phyloP scores from a whole-genome alignment of 2,329 filamentous ascomycete species.

The Claviceps humidiphila region DNA sequence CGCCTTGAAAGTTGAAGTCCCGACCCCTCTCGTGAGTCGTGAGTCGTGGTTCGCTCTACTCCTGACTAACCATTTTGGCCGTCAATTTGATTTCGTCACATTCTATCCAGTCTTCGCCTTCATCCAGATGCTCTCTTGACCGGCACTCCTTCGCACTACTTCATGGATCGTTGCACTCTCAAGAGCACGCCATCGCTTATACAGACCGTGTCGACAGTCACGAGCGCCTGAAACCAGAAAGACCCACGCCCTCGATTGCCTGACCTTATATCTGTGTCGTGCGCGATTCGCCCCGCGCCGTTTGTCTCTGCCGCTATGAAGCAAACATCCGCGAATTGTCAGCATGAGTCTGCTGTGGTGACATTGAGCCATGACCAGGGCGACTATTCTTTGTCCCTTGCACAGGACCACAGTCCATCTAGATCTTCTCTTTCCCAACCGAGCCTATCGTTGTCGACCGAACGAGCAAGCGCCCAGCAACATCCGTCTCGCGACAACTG shows the following conservation, averaged over 20 bases:
- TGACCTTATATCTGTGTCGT: background rate
- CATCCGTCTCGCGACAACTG: conserved; percentile 31
- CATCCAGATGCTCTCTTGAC: background rate
- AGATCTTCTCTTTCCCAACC: background rate
- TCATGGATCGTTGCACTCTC: background rate
- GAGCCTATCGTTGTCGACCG: conserved; percentile 3
- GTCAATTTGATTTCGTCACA: background rate
- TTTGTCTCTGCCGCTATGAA: conserved; percentile 1
- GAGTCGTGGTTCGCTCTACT: background rate
- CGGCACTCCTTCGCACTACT: background rate
- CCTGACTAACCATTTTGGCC: background rate
- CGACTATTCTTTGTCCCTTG: background rate
- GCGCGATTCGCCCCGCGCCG: background rate
- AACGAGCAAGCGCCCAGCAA: conserved; percentile 6
- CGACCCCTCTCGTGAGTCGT: no score
- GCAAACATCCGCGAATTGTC: conserved; percentile 1
- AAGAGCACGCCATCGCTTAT: conserved; percentile 4
- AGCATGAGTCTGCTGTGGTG: conserved; percentile 1
- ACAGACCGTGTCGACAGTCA: background rate
- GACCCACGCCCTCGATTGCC: background rate
- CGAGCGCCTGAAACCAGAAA: background rate
- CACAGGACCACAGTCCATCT: background rate
- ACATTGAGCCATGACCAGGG: background rate
- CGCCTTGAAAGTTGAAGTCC: no score
- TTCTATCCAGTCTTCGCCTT: background rate